Evolutionary conservation across 768 basidiomycete genomes (phyloP).

Genomic region (Pleurotus sapidus): DNA sequence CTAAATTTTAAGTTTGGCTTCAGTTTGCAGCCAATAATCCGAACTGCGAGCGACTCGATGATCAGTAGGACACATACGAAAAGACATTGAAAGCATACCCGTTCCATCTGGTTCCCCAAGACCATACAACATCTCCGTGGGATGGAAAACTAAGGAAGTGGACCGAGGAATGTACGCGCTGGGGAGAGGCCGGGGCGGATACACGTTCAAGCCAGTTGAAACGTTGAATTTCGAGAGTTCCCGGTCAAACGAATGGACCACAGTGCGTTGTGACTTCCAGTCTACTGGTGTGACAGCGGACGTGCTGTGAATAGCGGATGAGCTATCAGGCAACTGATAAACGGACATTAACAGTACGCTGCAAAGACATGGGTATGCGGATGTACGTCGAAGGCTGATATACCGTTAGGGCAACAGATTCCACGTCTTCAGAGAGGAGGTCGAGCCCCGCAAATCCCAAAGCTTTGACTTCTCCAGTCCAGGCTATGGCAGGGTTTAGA

Average conservation of each 20-base stretch:
- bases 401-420: slow-evolving; percentile 65
- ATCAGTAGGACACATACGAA: not conserved
- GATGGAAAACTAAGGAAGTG: slow-evolving; percentile 77
- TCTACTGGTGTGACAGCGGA: slow-evolving; percentile 57
- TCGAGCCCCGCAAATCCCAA: slow-evolving; percentile 80
- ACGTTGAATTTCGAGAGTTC: slow-evolving; percentile 45
- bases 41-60: not conserved
- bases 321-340: not conserved
- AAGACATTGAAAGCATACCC: slow-evolving; percentile 26
- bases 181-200: slow-evolving; percentile 52
- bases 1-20: not conserved
- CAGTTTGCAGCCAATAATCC: slow-evolving; percentile 6
- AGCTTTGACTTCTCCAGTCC: slow-evolving; percentile 87
- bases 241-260: slow-evolving; percentile 54
- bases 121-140: slow-evolving; percentile 81
- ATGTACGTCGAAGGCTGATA: slow-evolving; percentile 88
- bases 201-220: slow-evolving; percentile 51
- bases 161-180: slow-evolving; percentile 60
- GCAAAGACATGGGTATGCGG: slow-evolving; percentile 81
- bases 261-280: slow-evolving; percentile 66
- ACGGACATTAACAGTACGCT: slow-evolving; percentile 48
- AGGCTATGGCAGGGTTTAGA: slow-evolving; percentile 44
- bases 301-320: slow-evolving; percentile 32
- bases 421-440: slow-evolving; percentile 59
- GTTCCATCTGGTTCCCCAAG: slow-evolving; percentile 71